Evolutionary conservation across 2,329 filamentous ascomycete genomes (phyloP), one percentile per base, ranked within the genome.

Genomic region (Fusarium udum): DNA sequence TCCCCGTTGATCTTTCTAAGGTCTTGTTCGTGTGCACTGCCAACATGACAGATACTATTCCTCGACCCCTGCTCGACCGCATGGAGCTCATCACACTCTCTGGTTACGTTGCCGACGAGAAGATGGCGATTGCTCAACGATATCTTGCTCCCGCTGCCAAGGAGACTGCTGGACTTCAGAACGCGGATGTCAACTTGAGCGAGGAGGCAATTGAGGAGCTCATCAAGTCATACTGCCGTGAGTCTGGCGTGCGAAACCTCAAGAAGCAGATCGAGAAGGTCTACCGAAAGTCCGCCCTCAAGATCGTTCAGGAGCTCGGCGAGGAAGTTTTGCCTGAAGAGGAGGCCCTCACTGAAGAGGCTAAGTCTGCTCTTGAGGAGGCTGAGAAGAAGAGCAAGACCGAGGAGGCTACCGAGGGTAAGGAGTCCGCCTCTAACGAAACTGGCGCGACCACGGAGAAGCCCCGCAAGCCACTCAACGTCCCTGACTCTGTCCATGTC

Each of bases 241-340:
- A 99, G 84, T 97, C 95, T 48, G 96, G 96, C 77, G 97, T 99
- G 14, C 92, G 96, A 75, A 99, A 99, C 80, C 85, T 99, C 69
- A 99, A 99, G 89, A 98, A 99, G 86, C 95, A 98, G 82, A 99
- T 99, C 71, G 96, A 99, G 82, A 99, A 99, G 86, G 94, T 99
- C 7, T 99, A 98, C 84, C 92, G 96, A 66, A 99, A 99, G 84
- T 95, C 95, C 20, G 97, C 96, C 1, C 87, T 99, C 71, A 98
- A 98, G 84, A 99, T 99, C 75, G 95, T 99, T 18, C 93, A 95
- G 80, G 95, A 98, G 72, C 88, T 98, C 20, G 95, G 95, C 56
- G 95, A 98, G 79, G 92, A 94, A 11, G 93, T 88, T 3, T 84
- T 97, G 4, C 89, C 93, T 7, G 95, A 98, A 80, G 91, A 93